Evolutionary conservation across 805 yeast genomes (phyloP).

Genomic region (Schizosaccharomyces osmophilus): DNA sequence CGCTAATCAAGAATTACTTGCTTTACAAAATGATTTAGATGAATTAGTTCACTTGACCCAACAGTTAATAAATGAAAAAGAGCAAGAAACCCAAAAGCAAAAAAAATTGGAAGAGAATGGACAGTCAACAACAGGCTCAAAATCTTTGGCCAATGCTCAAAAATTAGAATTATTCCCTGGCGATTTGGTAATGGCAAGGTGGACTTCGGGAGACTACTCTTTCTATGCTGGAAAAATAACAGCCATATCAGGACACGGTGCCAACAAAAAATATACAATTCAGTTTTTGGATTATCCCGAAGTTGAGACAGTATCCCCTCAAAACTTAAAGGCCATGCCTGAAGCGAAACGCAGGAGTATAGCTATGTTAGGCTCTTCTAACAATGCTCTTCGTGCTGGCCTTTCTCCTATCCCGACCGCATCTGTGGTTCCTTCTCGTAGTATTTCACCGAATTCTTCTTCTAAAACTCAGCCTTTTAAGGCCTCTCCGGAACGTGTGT

Average conservation of each 20-base stretch:
- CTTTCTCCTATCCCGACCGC: too few relatives aligned
- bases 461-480: too few relatives aligned
- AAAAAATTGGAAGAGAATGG: too few relatives aligned
- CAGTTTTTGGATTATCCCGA: constrained; percentile 7
- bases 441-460: too few relatives aligned
- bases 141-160: background rate
- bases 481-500: too few relatives aligned
- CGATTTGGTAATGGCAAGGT: constrained; percentile 10
- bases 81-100: background rate
- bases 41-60: constrained; percentile 12
- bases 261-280: constrained; percentile 11
- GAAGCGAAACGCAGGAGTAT: background rate
- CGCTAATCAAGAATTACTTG: constrained; percentile 10
- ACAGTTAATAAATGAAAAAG: constrained; percentile 1
- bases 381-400: background rate
- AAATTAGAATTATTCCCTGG: constrained; percentile 7
- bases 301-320: constrained; percentile 9
- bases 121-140: too few relatives aligned
- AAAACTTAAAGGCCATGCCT: background rate
- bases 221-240: constrained; percentile 11
- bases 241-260: constrained; percentile 11
- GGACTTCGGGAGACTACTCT: constrained; percentile 12
- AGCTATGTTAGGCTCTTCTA: background rate
- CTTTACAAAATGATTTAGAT: constrained; percentile 12
- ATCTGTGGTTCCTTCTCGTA: too few relatives aligned